These are phyloP conservation scores for Coemansia sp. DNA, from an alignment of 192 early-diverging fungal species.

Conservation along the genomic window DNA sequence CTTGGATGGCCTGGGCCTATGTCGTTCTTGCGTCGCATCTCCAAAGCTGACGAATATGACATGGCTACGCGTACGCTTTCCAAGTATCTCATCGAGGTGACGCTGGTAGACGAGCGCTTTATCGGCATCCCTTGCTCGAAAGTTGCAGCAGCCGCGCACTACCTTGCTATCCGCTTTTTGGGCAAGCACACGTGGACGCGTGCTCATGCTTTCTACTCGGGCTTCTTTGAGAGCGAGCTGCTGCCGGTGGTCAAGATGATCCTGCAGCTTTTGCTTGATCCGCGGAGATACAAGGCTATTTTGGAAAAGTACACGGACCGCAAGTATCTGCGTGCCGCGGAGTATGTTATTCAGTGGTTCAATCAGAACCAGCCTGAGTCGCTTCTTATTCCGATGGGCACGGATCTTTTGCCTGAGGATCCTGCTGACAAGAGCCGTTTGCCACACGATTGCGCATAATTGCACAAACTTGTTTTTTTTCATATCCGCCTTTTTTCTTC, in stretches of 20 bases:
- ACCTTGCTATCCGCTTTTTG: conserved; percentile 45
- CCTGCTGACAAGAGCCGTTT: neutral
- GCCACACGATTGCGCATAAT: no score
- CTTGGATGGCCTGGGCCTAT: conserved; percentile 59
- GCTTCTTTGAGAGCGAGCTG: conserved; percentile 65
- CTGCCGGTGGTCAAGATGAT: conserved; percentile 45
- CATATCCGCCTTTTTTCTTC: neutral
- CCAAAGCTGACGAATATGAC: conserved; percentile 60
- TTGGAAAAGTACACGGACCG: conserved; percentile 52
- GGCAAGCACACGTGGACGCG: conserved; percentile 49
- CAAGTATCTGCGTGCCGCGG: conserved; percentile 34
- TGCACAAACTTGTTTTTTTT: neutral
- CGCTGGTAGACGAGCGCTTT: conserved; percentile 58
- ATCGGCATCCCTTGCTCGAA: conserved; percentile 50
- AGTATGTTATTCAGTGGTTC: conserved; percentile 43
- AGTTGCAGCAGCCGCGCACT: conserved; percentile 50
- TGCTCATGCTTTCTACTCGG: conserved; percentile 63
- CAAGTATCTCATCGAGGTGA: conserved; percentile 61
- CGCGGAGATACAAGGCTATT: conserved; percentile 34
- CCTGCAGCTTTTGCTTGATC: conserved; percentile 53
- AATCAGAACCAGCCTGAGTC: conserved; percentile 3
- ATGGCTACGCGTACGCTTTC: conserved; percentile 55
- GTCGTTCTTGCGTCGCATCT: conserved; percentile 59
- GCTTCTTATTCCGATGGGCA: conserved; percentile 11
- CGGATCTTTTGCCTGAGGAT: conserved; percentile 4